Base-by-base conservation (phyloP, 192 early-diverging fungal species). In the Dispira simplex region DNA sequence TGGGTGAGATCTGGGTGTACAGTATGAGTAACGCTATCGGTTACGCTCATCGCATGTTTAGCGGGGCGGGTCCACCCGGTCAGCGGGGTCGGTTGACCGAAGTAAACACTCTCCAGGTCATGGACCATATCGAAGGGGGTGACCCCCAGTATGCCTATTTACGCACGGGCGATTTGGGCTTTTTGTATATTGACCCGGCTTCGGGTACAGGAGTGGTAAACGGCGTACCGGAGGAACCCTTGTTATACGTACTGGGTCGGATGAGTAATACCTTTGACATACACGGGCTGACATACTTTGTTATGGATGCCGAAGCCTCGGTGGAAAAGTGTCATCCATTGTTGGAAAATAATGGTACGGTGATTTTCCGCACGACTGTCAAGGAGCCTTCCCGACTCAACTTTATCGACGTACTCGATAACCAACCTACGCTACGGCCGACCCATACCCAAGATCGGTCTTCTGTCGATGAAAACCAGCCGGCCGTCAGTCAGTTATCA, bases 1-100 rank as follows among this genome's bases (percentile, higher is more conserved):
- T 91, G 58, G 91, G 91, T 48, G 91, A 91, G 73, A 90, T 93
- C 14, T 93, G 89, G 89, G 89, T 93, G 14, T 82, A 74, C 62
- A 79, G 73, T 58, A 66, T 54, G 51, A 74, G 75, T 66, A 73
- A 76, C 27, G 71, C 72, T 12, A 46, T 64, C 49, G 68, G 63
- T 20, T 70, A 66, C 46, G 48, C 39, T 25, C 55, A 66, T 26
- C 20, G 20, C 8, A n/a, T 43, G 49, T n/a, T n/a, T n/a, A 51
- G 14, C 6, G 21, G 11, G 5, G 18, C 48, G 48, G 18, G 18
- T 16, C 18, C 48, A 21, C 18, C 23, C 23, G 48, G 48, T 21
- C 18, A 16, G 48, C 10, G 18, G 48, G 48, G 48, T 10, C 48
- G 48, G 18, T 16, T 21, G 3, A 71, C 46, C 48, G 63, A 63